Base-by-base conservation (phyloP, 2,329 filamentous ascomycete species). In the Pyrenophora graminea region DNA sequence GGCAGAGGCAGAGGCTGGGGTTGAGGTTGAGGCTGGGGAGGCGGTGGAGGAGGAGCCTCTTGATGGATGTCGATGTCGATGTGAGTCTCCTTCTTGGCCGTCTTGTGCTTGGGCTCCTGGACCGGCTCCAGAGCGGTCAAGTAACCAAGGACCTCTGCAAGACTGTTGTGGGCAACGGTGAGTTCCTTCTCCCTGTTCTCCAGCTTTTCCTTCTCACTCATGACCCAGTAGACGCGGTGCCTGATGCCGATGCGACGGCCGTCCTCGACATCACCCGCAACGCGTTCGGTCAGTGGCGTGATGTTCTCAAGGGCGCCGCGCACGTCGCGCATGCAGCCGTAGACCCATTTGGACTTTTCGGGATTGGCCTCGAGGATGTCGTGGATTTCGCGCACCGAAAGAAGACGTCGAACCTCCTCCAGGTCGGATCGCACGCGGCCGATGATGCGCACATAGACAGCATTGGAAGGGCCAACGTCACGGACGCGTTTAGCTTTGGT, bases 191-290 rank as follows among this genome's bases (percentile, higher is more conserved):
- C 66, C 8, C 69, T 42, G 54, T 70, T 69, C 56, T 71, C 65
- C 51, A 73, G 57, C 63, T 74, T 74, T 59, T 74, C 70, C 62
- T 71, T 68, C 55, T 74, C 70, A 64, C 70, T 71, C 51, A 74
- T 51, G 40, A 73, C 61, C 72, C 72, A 74, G 59, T 67, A 66
- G 30, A 74, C 53, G 25, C 72, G 64, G 57, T 73, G 69, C 37
- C 68, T 57, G 21, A 74, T 41, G n/a, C 71, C 70, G 27, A 74
- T 56, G n/a, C 70, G 59, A 38, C 67, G 65, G 21, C 72, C 71
- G 8, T 63, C 64, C 21, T 72, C 64, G 39, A 70, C 50, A 46
- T 74, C 72, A 25, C 62, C 51, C 38, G 49, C 64, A 15, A 74
- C 72, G 42, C 70, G 67, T 53, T 72, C 66, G 2, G 70, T 73